These are phyloP conservation scores for Colletotrichum sp. DNA, from an alignment of 2,329 filamentous ascomycete genomes.

Conservation along the genomic window DNA sequence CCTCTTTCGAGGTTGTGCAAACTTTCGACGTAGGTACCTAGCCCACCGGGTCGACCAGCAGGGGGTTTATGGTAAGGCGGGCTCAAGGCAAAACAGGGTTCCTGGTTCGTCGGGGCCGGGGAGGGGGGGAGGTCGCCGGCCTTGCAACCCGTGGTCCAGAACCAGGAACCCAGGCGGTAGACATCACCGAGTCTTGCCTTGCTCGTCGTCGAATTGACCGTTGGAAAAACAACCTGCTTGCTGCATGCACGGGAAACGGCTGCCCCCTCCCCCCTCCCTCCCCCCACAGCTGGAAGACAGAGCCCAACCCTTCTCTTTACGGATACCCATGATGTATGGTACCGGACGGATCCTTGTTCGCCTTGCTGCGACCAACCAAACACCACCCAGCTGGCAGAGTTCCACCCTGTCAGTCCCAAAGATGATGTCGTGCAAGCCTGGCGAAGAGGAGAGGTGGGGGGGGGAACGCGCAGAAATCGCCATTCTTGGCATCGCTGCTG, in stretches of 20 bases:
- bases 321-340: background rate
- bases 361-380: background rate
- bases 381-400: background rate
- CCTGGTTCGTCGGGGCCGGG: background rate
- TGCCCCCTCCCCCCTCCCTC: background rate
- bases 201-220: background rate
- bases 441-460: background rate
- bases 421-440: conserved; percentile 20
- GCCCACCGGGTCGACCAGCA: background rate
- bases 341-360: background rate
- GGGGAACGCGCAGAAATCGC: background rate
- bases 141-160: background rate
- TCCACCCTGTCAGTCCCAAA: background rate
- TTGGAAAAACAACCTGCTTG: background rate
- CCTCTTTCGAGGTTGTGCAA: background rate
- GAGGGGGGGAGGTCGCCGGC: background rate
- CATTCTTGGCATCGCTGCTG: conserved; percentile 19
- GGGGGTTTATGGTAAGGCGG: background rate
- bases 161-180: background rate
- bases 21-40: background rate
- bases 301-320: conserved; percentile 3
- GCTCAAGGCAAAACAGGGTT: background rate
- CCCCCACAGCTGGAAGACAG: background rate
- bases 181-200: background rate
- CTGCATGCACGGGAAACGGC: background rate